These are phyloP conservation scores for Heterobasidion irregulare DNA, from an alignment of 1,284 basidiomycete species.

Conservation along the genomic window DNA sequence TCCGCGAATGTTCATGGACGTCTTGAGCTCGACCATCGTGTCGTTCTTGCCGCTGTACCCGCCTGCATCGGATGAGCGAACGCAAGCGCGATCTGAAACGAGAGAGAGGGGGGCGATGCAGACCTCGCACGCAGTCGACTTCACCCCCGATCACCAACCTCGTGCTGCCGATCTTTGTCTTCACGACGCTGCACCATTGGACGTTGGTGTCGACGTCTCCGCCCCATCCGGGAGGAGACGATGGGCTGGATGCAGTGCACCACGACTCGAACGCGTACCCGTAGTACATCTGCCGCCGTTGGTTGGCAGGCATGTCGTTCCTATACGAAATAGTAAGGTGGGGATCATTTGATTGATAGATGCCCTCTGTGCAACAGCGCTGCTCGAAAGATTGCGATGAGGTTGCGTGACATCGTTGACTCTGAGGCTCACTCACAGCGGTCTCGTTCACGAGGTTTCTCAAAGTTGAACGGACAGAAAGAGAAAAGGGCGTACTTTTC, in stretches of 20 bases:
- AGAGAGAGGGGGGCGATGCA: conserved; percentile 13
- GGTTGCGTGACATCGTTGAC: too few relatives aligned
- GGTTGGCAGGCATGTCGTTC: conserved; percentile 50
- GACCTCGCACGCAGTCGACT: conserved; percentile 87
- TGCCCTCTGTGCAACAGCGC: too few relatives aligned
- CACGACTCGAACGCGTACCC: conserved; percentile 87
- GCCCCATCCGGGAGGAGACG: conserved; percentile 54
- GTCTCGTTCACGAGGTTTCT: neutral
- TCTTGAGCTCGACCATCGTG: conserved; percentile 88
- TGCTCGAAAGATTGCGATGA: too few relatives aligned
- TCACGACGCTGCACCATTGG: conserved; percentile 93
- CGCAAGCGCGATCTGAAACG: neutral
- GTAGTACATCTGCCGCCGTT: conserved; percentile 59
- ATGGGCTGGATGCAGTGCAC: conserved; percentile 48
- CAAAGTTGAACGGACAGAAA: neutral
- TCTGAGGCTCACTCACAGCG: too few relatives aligned
- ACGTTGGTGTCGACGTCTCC: conserved; percentile 90
- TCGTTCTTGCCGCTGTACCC: conserved; percentile 50
- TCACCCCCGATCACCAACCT: conserved; percentile 91
- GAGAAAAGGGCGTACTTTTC: conserved; percentile 47
- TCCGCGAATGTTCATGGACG: conserved; percentile 73
- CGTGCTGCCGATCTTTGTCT: conserved; percentile 77
- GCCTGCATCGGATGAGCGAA: conserved; percentile 25
- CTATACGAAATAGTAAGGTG: conserved; percentile 24
- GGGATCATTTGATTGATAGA: too few relatives aligned